These are phyloP conservation scores for Aureobasidium melanogenum DNA, from an alignment of 2,329 filamentous ascomycete species.

Conservation along the genomic window DNA sequence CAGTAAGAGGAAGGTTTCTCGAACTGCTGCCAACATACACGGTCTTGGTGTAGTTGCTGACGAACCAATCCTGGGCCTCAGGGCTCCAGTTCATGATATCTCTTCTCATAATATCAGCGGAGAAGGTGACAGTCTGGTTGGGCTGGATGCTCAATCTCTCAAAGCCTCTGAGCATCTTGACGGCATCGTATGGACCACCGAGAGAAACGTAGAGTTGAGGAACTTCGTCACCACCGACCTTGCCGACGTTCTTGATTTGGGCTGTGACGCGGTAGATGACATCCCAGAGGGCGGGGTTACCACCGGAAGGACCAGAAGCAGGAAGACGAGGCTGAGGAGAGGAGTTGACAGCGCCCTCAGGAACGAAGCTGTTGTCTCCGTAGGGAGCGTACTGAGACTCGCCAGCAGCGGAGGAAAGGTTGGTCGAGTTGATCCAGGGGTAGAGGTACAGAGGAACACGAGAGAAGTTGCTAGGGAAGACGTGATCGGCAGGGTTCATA, in stretches of 20 bases:
- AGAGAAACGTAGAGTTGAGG: slow-evolving; percentile 69
- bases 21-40: slow-evolving; percentile 51
- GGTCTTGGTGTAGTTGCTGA: slow-evolving; percentile 45
- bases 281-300: slow-evolving; percentile 57
- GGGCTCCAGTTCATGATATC: slow-evolving; percentile 82
- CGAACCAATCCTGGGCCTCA: slow-evolving; percentile 69
- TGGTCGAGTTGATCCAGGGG: slow-evolving; percentile 57
- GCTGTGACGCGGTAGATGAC: slow-evolving; percentile 57
- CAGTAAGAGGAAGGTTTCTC: slow-evolving; percentile 42
- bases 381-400: slow-evolving; percentile 49
- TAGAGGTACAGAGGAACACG: slow-evolving; percentile 52
- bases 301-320: slow-evolving; percentile 55
- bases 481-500: slow-evolving; percentile 44
- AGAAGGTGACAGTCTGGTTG: slow-evolving; percentile 56
- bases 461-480: slow-evolving; percentile 55
- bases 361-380: slow-evolving; percentile 53
- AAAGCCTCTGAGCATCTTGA: slow-evolving; percentile 62
- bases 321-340: slow-evolving; percentile 48
- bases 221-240: slow-evolving; percentile 55
- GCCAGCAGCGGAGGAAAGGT: slow-evolving; percentile 47
- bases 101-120: slow-evolving; percentile 59
- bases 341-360: slow-evolving; percentile 47
- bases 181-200: slow-evolving; percentile 61
- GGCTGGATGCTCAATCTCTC: slow-evolving; percentile 63
- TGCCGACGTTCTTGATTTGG: slow-evolving; percentile 61